These are phyloP conservation scores for Calonectria hawksworthii DNA, from an alignment of 2,329 filamentous ascomycete species.

Conservation along the genomic window DNA sequence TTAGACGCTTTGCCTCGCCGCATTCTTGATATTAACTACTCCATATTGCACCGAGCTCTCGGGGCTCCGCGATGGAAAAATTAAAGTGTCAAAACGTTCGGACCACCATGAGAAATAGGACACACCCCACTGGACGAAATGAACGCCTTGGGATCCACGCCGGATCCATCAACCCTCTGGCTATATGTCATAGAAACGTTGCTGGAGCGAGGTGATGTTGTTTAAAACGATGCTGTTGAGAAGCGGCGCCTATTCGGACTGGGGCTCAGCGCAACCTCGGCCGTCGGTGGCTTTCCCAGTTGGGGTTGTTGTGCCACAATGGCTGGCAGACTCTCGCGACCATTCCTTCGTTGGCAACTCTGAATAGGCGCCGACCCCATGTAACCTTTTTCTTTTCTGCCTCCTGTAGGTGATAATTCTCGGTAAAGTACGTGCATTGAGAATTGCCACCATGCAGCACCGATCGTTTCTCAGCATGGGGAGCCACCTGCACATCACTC, in stretches of 20 bases:
- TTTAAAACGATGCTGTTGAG: neutral
- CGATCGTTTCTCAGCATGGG: conserved; percentile 1
- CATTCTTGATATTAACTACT: neutral
- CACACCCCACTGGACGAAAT: conserved; percentile 4
- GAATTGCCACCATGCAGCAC: conserved; percentile 11
- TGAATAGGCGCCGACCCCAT: conserved; percentile 2
- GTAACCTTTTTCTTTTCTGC: neutral
- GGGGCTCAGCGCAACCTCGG: neutral
- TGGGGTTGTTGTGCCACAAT: neutral
- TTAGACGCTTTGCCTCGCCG: neutral
- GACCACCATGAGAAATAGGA: conserved; percentile 1
- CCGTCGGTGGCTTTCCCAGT: neutral
- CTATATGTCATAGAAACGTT: neutral
- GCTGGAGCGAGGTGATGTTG: neutral
- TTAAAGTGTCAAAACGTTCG: neutral
- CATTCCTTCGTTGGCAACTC: conserved; percentile 6
- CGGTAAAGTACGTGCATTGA: conserved; percentile 2
- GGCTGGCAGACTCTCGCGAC: neutral
- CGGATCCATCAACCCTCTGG: neutral
- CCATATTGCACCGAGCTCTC: neutral
- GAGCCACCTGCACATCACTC: neutral
- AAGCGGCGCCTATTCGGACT: neutral
- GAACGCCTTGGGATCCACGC: conserved; percentile 2
- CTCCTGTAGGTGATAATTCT: conserved; percentile 8
- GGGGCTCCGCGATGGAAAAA: neutral